These are phyloP conservation scores for Akanthomyces lecanii DNA, from an alignment of 2,329 filamentous ascomycete species.

Conservation along the genomic window DNA sequence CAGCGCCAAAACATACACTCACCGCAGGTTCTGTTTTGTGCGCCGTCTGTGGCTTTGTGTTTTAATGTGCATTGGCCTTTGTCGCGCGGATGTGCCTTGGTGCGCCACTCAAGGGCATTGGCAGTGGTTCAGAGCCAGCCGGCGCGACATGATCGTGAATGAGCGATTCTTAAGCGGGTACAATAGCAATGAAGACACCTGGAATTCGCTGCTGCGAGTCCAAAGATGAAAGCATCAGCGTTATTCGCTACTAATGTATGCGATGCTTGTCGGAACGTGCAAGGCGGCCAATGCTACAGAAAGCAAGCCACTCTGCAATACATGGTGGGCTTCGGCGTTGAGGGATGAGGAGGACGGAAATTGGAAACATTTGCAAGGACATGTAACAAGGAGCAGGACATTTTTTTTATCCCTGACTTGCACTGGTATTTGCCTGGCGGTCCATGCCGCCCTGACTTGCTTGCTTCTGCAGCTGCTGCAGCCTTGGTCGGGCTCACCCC, in stretches of 20 bases:
- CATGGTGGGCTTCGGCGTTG: neutral
- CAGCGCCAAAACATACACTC: too few relatives aligned
- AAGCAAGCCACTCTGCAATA: neutral
- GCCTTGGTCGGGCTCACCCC: neutral
- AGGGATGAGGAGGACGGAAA: neutral
- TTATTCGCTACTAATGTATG: neutral
- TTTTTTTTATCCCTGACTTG: neutral
- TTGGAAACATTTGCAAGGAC: neutral
- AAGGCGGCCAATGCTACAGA: neutral
- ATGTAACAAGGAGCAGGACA: neutral
- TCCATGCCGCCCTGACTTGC: constrained; percentile 1
- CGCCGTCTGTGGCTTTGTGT: neutral
- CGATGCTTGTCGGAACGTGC: neutral
- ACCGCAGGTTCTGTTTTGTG: too few relatives aligned
- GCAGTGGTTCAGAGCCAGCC: neutral
- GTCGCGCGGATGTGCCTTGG: neutral
- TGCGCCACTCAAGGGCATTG: neutral
- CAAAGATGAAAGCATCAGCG: neutral
- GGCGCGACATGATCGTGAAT: neutral
- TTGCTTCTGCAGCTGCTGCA: constrained; percentile 2
- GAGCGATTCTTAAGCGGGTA: neutral
- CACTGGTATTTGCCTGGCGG: neutral
- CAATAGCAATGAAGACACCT: too few relatives aligned
- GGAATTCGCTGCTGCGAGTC: neutral
- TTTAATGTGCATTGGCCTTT: neutral